Evolutionary conservation across 1,284 basidiomycete genomes (phyloP).

Genomic region (Pseudozyma sp.): DNA sequence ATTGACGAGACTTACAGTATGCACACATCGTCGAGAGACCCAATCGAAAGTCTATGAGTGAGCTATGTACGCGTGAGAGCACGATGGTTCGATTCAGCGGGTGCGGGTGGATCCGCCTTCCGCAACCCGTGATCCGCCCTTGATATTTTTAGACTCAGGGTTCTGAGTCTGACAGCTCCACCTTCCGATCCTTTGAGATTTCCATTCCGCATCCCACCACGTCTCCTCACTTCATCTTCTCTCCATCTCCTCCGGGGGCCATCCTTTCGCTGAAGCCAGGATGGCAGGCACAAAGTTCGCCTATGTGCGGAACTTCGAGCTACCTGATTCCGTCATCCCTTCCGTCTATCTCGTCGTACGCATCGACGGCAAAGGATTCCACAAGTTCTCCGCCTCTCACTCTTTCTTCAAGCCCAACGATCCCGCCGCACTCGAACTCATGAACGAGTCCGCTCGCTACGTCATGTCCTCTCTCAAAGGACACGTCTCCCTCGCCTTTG

Average conservation of each 20-base stretch:
- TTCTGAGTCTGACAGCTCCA: constrained; percentile 9
- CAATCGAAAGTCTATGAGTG: background rate
- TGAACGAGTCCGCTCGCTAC: constrained; percentile 88
- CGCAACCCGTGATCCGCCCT: constrained; percentile 19
- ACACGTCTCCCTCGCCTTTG: constrained; percentile 75
- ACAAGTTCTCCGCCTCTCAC: constrained; percentile 90
- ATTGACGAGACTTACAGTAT: background rate
- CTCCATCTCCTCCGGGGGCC: too few species aligned
- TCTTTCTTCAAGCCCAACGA: constrained; percentile 92
- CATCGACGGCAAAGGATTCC: constrained; percentile 93
- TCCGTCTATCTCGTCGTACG: constrained; percentile 87
- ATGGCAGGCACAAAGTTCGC: constrained; percentile 94
- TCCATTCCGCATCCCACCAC: background rate
- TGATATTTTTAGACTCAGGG: constrained; percentile 1
- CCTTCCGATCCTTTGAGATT: background rate
- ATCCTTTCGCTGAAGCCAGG: background rate
- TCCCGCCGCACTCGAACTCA: constrained; percentile 82
- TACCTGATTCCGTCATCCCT: constrained; percentile 85
- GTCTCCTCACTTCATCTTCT: too few species aligned
- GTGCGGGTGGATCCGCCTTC: constrained; percentile 10
- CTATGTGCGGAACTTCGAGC: constrained; percentile 90
- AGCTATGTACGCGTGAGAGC: background rate
- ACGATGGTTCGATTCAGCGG: background rate
- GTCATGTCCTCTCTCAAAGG: constrained; percentile 75
- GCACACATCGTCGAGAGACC: too few species aligned